Conservation (phyloP, 2,329 filamentous ascomycete genomes). For the Emmonsia crescens region DNA sequence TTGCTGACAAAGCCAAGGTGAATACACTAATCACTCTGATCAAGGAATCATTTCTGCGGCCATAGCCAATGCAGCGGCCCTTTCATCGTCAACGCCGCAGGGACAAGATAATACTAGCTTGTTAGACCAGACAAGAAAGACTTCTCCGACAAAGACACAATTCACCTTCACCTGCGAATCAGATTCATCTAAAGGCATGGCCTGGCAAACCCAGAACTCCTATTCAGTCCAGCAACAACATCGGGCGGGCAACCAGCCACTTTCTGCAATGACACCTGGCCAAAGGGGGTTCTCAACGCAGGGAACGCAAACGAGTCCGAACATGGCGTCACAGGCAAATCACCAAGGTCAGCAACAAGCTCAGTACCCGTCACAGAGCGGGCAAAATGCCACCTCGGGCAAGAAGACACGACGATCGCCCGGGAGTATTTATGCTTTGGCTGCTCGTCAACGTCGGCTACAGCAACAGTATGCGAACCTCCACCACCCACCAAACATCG, state of each 20-base stretch:
- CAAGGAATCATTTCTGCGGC: constrained; percentile 86
- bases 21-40: constrained; percentile 33
- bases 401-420: constrained; percentile 57
- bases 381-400: constrained; percentile 38
- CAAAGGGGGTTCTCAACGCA: constrained; percentile 40
- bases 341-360: constrained; percentile 24
- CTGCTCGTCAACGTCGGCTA: constrained; percentile 66
- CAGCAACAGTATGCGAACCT: constrained; percentile 67
- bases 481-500: constrained; percentile 56
- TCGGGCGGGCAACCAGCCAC: constrained; percentile 23
- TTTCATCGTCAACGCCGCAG: constrained; percentile 45
- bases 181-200: constrained; percentile 67
- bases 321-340: constrained; percentile 29
- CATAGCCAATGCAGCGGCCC: constrained; percentile 75
- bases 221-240: constrained; percentile 30
- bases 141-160: constrained; percentile 64
- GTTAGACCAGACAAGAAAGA: constrained; percentile 55
- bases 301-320: constrained; percentile 46
- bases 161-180: constrained; percentile 97
- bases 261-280: constrained; percentile 24
- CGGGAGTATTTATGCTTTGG: constrained; percentile 60
- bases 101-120: constrained; percentile 72
- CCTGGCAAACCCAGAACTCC: constrained; percentile 55
- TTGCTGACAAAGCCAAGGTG: constrained; percentile 17
- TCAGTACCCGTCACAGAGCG: constrained; percentile 29